Conservation (phyloP, 2,329 filamentous ascomycete species). For the Neofusicoccum laricinum region DNA sequence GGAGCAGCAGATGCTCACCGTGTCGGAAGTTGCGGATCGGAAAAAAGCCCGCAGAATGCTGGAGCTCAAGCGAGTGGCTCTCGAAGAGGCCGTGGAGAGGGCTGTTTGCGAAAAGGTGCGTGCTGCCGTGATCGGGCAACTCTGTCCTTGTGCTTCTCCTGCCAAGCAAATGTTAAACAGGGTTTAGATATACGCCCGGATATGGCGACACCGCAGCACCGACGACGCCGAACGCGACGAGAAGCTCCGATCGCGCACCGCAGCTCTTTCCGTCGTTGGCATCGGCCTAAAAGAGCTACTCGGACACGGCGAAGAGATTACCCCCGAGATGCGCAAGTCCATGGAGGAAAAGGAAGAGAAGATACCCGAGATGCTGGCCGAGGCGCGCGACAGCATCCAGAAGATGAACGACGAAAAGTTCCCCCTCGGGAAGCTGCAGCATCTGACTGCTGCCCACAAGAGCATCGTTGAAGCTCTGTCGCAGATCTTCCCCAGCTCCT, state of each 20-base stretch:
- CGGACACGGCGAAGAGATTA: conserved; percentile 52
- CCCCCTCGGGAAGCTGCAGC: conserved; percentile 85
- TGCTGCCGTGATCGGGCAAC: not conserved
- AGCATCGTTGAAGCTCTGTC: conserved; percentile 85
- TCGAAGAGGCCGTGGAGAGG: conserved; percentile 91
- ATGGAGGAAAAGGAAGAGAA: conserved; percentile 55
- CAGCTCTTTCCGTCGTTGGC: conserved; percentile 83
- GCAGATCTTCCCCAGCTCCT: conserved; percentile 65
- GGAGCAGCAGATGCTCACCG: conserved; percentile 85
- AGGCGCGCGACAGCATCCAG: conserved; percentile 65
- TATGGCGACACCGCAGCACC: conserved; percentile 88
- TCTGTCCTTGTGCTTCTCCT: conserved; percentile 21
- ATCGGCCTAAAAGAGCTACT: conserved; percentile 83
- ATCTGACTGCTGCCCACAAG: conserved; percentile 85
- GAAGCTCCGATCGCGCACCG: conserved; percentile 90
- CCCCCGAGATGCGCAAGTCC: conserved; percentile 56
- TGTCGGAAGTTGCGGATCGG: conserved; percentile 75
- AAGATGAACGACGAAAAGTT: conserved; percentile 85
- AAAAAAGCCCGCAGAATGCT: conserved; percentile 75
- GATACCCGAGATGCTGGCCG: conserved; percentile 69
- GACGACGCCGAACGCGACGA: conserved; percentile 94
- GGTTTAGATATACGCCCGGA: conserved; percentile 63
- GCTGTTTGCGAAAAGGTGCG: conserved; percentile 70
- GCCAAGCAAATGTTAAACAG: conserved; percentile 25
- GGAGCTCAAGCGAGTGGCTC: conserved; percentile 69